Base-by-base conservation (phyloP, 2,329 filamentous ascomycete species). In the Zymoseptoria pseudotritici region DNA sequence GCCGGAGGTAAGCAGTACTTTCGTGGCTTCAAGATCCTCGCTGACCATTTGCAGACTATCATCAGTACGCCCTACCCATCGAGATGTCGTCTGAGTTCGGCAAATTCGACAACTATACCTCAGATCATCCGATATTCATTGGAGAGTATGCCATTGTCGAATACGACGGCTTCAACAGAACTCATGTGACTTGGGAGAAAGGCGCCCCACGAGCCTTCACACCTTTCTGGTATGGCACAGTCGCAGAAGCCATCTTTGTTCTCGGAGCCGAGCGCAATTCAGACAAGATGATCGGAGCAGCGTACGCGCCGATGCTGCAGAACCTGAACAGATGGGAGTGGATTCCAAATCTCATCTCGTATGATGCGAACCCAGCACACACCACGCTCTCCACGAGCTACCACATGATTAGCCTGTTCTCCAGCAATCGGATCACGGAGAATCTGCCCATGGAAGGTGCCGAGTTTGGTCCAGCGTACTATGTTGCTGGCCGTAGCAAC, bases 181-280 rank as follows among this genome's bases (percentile, higher is more conserved):
- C 60, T 7, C 79, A 80, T n/a, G 79, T 79, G 4, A 78, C 72
- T 19, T 76, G 65, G 63, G 57, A 61, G n/a, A 49, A 54, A 3
- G 66, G 63, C 80, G 54, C 76, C 76, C 65, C 70, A 74, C 42
- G 83, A 77, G 64, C 81, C 78, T 64, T 61, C 54, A 66, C 63
- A 9, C 70, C 71, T 2, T 69, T 67, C 64, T 72, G 69, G 83
- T 81, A 83, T 55, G 85, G 83, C 24, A 77, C 81, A 8, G 82
- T 89, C 2, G 81, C 80, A 13, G 86, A 89, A 69, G 85, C 84
- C 22, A 78, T 89, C n/a, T 85, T 82, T 58, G 76, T 88, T 17
- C 78, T 88, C 62, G 83, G 85, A 19, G 82, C 83, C 29, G 86
- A 89, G 77, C 79, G 86, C 58, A 88, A 88, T 72, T 78, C 79